Base-by-base conservation (phyloP, 2,329 filamentous ascomycete species). In the Colletotrichum orbiculare region DNA sequence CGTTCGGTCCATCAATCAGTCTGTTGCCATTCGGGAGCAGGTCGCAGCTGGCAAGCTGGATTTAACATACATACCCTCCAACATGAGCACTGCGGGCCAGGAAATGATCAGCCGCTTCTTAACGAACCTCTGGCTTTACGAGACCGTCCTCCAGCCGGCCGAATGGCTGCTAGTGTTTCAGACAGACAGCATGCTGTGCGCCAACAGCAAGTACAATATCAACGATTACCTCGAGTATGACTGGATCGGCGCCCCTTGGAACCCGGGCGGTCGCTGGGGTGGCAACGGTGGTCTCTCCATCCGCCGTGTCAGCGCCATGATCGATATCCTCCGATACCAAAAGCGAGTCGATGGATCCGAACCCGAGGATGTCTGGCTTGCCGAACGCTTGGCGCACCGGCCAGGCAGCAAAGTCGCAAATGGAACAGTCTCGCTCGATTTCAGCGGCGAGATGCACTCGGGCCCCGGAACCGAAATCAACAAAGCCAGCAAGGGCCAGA, bases 281-380 rank as follows among this genome's bases (percentile, higher is more conserved):
- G 83, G 83, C 39, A 85, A 85, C 68, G 83, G 83, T 12, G 83
- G 83, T 1, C 74, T 86, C 17, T 85, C 82, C 15, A 74, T 87
- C 33, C 78, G 85, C 54, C 79, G 85, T 13, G 83, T 87, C 47
- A 82, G 80, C 69, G 77, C 79, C 66, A 86, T 87, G 59, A 74
- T 86, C 49, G 79, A 85, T n/a, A 73, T 87, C 4, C 76, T 87
- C 47, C 75, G 77, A 42, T 76, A 82, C 54, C 82, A 87, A 72
- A 70, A 77, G 37, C 80, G 85, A 3, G 71, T 71, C 15, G 72
- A 79, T 48, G 73, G 77, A 66, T 78, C 76, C 8, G 81, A 85
- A 53, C 81, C 85, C 35, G 85, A 87, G 72, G 85, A 87, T 68
- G 81, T 86, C 33, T 88, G 85, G 85, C 77, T 87, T 12, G 79